Percentiles rank a stretch among this genome's conserved stretches.
Conservation (phyloP, 2,329 filamentous ascomycete genomes). For the Microdochium nivale region DNA sequence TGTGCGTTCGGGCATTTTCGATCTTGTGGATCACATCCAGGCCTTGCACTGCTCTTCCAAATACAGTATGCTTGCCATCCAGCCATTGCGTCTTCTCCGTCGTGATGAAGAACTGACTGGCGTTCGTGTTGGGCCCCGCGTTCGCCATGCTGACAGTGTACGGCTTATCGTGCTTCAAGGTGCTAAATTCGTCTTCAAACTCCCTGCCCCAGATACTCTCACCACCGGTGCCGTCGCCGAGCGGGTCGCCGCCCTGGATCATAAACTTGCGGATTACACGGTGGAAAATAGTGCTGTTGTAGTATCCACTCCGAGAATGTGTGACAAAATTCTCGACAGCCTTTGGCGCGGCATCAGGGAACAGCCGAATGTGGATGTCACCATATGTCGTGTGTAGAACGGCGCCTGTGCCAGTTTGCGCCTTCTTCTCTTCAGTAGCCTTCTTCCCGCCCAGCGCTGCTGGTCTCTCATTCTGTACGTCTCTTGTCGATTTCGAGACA, state of each 20-base stretch:
- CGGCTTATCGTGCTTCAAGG: constrained; percentile 85
- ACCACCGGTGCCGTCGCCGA: constrained; percentile 83
- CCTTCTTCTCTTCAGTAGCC: constrained; percentile 48
- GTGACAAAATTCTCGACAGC: constrained; percentile 97
- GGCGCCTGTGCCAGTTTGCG: constrained; percentile 69
- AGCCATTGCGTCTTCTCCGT: constrained; percentile 96
- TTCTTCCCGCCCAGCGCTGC: constrained; percentile 52
- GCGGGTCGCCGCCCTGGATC: constrained; percentile 81
- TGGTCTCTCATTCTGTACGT: constrained; percentile 93
- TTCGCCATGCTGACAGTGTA: constrained; percentile 98
- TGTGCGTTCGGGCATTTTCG: constrained; percentile 77
- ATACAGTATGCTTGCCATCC: constrained; percentile 93
- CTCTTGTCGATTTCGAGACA: constrained; percentile 73
- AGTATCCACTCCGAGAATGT: constrained; percentile 82
- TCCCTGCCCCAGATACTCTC: constrained; percentile 90
- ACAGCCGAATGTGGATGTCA: constrained; percentile 88
- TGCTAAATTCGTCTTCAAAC: constrained; percentile 90
- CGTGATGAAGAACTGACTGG: constrained; percentile 96
- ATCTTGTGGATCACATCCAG: constrained; percentile 94
- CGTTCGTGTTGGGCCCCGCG: constrained; percentile 90
- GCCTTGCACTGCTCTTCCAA: constrained; percentile 82
- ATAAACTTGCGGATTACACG: constrained; percentile 97
- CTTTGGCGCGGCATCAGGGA: constrained; percentile 86
- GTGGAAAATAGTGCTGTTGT: constrained; percentile 97
- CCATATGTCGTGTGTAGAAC: constrained; percentile 88